Percentiles rank a stretch among this genome's conserved stretches.
These are phyloP conservation scores for Miscanthus lutarioriparius DNA, from an alignment of 176 grass and related monocot genomes.

Conservation along the genomic window DNA sequence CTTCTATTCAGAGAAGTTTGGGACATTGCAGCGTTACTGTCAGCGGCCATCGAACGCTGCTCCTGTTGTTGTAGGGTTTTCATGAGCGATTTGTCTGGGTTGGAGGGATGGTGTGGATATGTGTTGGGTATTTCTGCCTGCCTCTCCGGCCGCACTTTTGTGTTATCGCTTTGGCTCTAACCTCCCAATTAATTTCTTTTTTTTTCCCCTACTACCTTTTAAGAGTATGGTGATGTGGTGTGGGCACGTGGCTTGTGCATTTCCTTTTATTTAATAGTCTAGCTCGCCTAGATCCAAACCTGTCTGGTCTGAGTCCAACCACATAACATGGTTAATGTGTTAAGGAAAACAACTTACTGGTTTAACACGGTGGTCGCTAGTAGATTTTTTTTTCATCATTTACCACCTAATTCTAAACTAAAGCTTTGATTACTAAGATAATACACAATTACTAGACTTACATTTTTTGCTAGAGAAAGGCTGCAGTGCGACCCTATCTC, in stretches of 20 bases:
- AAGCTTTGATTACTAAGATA: background rate
- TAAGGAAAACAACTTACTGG: background rate
- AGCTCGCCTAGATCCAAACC: background rate
- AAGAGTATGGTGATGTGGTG: background rate
- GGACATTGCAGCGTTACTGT: background rate
- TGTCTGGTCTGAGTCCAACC: background rate
- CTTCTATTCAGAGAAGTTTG: no score
- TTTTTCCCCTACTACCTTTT: background rate
- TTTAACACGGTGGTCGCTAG: background rate
- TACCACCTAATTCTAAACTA: background rate
- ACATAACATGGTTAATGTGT: background rate
- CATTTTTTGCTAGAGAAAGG: background rate
- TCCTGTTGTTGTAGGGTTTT: background rate
- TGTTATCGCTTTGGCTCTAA: background rate
- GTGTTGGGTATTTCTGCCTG: constrained; percentile 27
- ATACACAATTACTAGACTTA: background rate
- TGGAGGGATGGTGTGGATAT: background rate
- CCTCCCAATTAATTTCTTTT: background rate
- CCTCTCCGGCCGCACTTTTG: background rate
- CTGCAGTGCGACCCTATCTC: no score
- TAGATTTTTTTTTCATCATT: background rate
- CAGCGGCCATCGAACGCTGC: background rate
- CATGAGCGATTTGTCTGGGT: constrained; percentile 33
- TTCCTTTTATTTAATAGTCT: background rate
- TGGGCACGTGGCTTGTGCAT: background rate